Evolutionary conservation across 1,139 yeast species (phyloP), one percentile per base, ranked within the genome.

Genomic region (Saccharomycopsis hybrid): DNA sequence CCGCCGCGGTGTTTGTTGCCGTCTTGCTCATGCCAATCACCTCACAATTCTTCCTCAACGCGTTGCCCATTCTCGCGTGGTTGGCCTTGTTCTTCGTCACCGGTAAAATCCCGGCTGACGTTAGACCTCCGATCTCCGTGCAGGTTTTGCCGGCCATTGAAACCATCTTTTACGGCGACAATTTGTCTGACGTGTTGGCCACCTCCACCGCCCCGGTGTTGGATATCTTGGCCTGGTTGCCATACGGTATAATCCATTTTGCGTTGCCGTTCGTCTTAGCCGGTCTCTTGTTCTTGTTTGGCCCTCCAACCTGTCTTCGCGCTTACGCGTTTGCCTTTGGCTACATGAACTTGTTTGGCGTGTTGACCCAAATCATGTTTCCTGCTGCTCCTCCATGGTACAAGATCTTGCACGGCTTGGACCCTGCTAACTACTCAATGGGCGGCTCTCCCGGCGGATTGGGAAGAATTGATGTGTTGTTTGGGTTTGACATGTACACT

Each of bases 381-480:
- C 97, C 98, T 2, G 88, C 95, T 48, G 97, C 98, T 54, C 96
- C 99, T 35, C 99, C 99, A 36, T 92, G 99, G 99, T 92, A 94
- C 65, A 89, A 89, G 64, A 80, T 79, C 56, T 67, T 82, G 48
- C 82, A 92, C 63, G 97, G 96, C 1, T 74, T 90, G 56, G 80
- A 81, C 55, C 95, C 96, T 27, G 98, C 98, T 4, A 80, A 88
- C 66, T 92, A 94, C 66, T 72, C 84, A 50, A 90, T 92, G 96
- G 75, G 75, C 44, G 99, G 98, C 24, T 84, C 95, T 1, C 96
- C 99, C 2, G 99, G 98, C 60, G 99, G 99, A 0, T 76, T 92
- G 57, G 94, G 84, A 24, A 77, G 98, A 61, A 88, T 92, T 58
- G 99, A 92, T 66, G 66, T 71, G 50, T 67, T 92, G 48, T 70